Percentiles rank a stretch among this genome's conserved stretches.
phyloP scores from a whole-genome alignment of 257 asterid genomes.

The Solanum gracilifrons region DNA sequence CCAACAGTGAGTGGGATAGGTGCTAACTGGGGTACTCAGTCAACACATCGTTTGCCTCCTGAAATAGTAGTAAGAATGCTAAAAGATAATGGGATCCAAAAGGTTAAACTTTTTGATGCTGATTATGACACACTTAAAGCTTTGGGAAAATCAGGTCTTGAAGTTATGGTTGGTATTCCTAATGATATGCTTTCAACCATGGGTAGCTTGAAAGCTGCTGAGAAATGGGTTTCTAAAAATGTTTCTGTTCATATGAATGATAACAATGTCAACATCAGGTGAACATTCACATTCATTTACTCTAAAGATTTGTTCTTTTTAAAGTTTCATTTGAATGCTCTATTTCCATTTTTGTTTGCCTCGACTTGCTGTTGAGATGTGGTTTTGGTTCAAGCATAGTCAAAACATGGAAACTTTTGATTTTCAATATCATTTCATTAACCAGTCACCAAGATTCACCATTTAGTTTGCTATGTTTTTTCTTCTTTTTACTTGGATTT shows the following conservation, averaged over 20 bases:
- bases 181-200: conserved; percentile 62
- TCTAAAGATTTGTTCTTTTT: background rate
- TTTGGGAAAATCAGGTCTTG: conserved; percentile 54
- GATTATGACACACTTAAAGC: conserved; percentile 66
- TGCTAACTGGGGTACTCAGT: conserved; percentile 82
- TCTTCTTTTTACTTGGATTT: background rate
- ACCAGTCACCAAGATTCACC: background rate
- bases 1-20: conserved; percentile 51
- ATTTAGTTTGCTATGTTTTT: background rate
- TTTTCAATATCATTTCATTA: background rate
- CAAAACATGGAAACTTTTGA: background rate
- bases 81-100: conserved; percentile 66
- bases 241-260: conserved; percentile 43
- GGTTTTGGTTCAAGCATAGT: background rate
- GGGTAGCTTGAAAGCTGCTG: conserved; percentile 57
- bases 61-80: conserved; percentile 63
- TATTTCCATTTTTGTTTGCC: background rate
- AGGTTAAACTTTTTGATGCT: conserved; percentile 81
- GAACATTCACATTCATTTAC: background rate
- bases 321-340: background rate
- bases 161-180: conserved; percentile 94
- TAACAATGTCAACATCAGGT: conserved; percentile 66
- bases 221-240: conserved; percentile 68
- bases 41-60: conserved; percentile 63
- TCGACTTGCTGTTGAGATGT: background rate